Base-by-base conservation (phyloP, 192 early-diverging fungal genomes). In the Radiomyces spectabilis region DNA sequence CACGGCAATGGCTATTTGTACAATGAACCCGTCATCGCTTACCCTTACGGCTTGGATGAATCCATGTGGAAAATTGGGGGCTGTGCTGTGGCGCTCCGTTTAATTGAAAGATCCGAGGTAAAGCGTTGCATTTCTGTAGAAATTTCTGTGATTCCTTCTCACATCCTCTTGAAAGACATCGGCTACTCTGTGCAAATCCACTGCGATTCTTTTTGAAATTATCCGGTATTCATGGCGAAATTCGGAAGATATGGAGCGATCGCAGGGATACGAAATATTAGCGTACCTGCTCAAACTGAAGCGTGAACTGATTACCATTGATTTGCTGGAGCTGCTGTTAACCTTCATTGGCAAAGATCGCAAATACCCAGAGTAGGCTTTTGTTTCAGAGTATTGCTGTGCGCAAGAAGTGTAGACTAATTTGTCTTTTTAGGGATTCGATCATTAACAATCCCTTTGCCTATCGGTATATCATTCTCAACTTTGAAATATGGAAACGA, bases 1-100 rank as follows among this genome's bases (percentile, higher is more conserved):
- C 52, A 61, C 10, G 65, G 63, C 2, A 66, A 73, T 25, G 83
- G 72, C 16, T 53, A 69, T 26, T 35, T 87, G 7, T 32, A 69
- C 3, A 84, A 84, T 1, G 57, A 73, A 27, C 80, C 83, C 0
- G 46, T 83, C 12, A 62, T 80, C 1, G 78, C 84, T 30, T 65
- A 64, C 33, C 82, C 82, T 19, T 64, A 73, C 46, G 66, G 79
- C 21, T 38, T 87, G 24, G 78, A 81, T 56, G 82, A 86, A 50
- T 72, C 80, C 2, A 72, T 85, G 47, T 86, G 84, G 84, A 86
- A 84, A 37, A 67, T 87, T 21, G 85, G 85, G 13, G 85, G 85
- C 8, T 84, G 78, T 63, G 75, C 81, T 15, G 63, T 86, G 9
- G 76, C 75, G 9, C 49, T 87, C 9, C 73, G 77, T 26, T 55